Conservation (phyloP, 2,329 filamentous ascomycete genomes). For the Penicillium sp. region DNA sequence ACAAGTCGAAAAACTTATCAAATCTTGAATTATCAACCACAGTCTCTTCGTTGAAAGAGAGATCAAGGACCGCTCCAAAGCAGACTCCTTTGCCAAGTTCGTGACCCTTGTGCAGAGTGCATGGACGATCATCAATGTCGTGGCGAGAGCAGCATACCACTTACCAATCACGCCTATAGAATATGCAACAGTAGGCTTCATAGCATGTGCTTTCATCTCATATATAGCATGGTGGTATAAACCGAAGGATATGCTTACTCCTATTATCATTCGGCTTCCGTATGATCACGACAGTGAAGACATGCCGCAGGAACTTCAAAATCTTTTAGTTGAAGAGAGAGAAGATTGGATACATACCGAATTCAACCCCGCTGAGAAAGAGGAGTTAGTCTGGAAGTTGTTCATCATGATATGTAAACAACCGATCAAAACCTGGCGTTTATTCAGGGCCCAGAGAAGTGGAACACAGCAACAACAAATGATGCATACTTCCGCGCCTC, state of each 20-base stretch:
- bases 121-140: slow-evolving; percentile 12
- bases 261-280: slow-evolving; percentile 14
- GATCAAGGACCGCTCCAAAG: slow-evolving; percentile 17
- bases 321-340: background rate
- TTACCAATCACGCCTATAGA: slow-evolving; percentile 16
- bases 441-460: no score
- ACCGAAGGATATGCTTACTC: slow-evolving; percentile 17
- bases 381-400: background rate
- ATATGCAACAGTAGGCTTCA: slow-evolving; percentile 16
- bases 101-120: slow-evolving; percentile 15
- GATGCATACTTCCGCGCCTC: no score
- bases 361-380: background rate
- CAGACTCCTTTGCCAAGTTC: slow-evolving; percentile 15
- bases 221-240: slow-evolving; percentile 18
- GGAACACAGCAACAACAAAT: no score
- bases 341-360: slow-evolving; percentile 5
- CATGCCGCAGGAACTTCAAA: slow-evolving; percentile 1
- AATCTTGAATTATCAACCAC: slow-evolving; percentile 12
- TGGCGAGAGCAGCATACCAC: slow-evolving; percentile 14
- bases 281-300: slow-evolving; percentile 7
- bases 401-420: background rate
- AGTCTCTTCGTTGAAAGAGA: slow-evolving; percentile 10
- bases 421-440: background rate
- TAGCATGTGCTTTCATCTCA: slow-evolving; percentile 10
- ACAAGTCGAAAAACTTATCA: slow-evolving; percentile 1